Base-by-base conservation (phyloP, 2,329 filamentous ascomycete species). In the Paecilomyces formosus region DNA sequence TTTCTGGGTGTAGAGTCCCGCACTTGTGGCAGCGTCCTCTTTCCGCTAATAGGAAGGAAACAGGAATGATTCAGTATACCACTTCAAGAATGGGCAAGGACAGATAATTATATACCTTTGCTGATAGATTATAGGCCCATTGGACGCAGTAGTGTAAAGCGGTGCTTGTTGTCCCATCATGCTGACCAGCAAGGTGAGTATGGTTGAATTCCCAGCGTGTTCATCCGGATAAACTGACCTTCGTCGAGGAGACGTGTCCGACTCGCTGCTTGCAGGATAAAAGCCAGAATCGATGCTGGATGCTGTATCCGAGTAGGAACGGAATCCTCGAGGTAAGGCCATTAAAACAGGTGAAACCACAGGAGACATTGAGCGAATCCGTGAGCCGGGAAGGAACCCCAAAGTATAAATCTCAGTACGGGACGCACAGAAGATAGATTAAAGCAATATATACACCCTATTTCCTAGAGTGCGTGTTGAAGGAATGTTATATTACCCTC, bases 41-140 rank as follows among this genome's bases (percentile, higher is more conserved):
- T 65, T 59, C 62, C 57, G 60, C 70, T 75, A 65, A 64, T 62
- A 56, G 65, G 62, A 50, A 60, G 57, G 53, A 62, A 60, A 30
- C 24, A 53, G 58, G 22, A 26, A 30, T n/a, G 11, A 57, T 55
- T 68, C 58, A 64, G 63, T 57, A 61, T 51, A 15, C 39, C 53
- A 26, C 26, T 30, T 53, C 49, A 50, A 45, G 6, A 13, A 50
- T 6, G 56, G 31, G 45, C n/a, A 28, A 7, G 26, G 22, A 49
- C 30, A 57, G 24, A 30, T 22, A n/a, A 28, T 26, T 11, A 56
- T 59, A 57, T 73, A 74, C 72, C 72, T 74, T 74, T 67, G 69
- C 52, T 73, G 71, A 61, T 72, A 74, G 21, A 74, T 65, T 53
- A 72, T 58, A 35, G 71, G 69, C 56, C 63, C 53, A 50, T 65